Base-by-base conservation (phyloP, 345 rosid species). In the Psidium guajava region DNA sequence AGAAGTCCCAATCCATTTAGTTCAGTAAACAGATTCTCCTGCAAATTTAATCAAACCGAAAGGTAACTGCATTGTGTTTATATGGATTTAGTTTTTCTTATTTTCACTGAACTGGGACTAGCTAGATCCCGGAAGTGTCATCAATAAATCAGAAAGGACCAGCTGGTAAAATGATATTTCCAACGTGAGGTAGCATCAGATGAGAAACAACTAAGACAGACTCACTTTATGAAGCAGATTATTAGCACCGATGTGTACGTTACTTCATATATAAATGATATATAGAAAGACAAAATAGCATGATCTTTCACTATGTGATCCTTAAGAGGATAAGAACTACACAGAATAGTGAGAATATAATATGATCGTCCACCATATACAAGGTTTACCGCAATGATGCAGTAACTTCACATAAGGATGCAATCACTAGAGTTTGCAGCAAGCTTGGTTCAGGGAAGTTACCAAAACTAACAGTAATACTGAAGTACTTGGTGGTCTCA, bases 381-480 rank as follows among this genome's bases (percentile, higher is more conserved):
- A 12, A 58, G 69, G 16, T 9, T 69, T 36, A 69, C 47, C 9
- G 1, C 3, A 36, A 64, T 9, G 22, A 9, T 2, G 47, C 24
- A 69, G 47, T 5, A 36, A 69, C 25, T 69, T 69, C 47, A 36
- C 47, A 36, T 9, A 18, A 69, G 10, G 25, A 69, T 18, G 47
- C 40, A 18, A 69, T 24, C 40, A 24, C 77, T 69, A 36, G 47
- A 69, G 25, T 69, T 69, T 18, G 47, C 6, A 69, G 80, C 47
- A 69, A 18, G 80, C 28, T 82, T n/a, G n/a, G 85, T 18, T n/a
- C 36, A 77, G 36, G 20, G 56, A 40, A 54, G 85, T 96, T 90
- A 97, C 99, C 99, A 83, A 96, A 97, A 89, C 99, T 97, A 88
- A 97, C 99, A 51, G 99, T 93, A 61, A 95, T 93, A 91, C 99